Evolutionary conservation across 331 rosid genomes (phyloP).

Genomic region (Arachis monticola): DNA sequence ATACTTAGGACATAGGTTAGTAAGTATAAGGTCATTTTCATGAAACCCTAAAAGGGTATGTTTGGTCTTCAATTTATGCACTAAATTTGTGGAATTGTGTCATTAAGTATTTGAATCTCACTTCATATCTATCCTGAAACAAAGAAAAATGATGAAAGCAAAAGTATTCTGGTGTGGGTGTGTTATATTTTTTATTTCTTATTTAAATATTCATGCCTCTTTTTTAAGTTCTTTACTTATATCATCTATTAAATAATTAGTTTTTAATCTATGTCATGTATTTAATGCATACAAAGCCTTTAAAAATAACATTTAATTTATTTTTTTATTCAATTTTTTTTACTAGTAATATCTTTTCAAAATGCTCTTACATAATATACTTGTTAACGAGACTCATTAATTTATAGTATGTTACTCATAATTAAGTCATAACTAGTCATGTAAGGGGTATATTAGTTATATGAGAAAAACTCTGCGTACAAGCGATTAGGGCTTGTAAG

Average conservation of each 20-base stretch:
- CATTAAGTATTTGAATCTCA: not conserved
- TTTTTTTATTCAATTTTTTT: too few species aligned
- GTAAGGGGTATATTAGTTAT: too few species aligned
- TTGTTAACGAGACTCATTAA: too few species aligned
- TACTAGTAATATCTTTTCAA: too few species aligned
- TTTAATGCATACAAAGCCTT: too few species aligned
- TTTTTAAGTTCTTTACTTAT: not conserved
- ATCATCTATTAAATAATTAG: not conserved
- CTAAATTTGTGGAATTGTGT: not conserved
- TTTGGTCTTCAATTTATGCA: not conserved
- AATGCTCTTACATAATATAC: too few species aligned
- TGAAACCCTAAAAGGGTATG: conserved; percentile 10
- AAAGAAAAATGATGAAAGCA: not conserved
- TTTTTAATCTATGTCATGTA: too few species aligned
- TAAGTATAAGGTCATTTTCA: conserved; percentile 40
- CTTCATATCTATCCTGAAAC: conserved; percentile 9
- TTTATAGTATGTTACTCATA: too few species aligned
- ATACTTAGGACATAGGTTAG: conserved; percentile 21
- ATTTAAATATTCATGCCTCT: not conserved
- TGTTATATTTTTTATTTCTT: not conserved
- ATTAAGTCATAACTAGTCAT: too few species aligned
- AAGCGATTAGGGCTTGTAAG: too few species aligned
- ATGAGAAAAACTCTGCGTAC: too few species aligned
- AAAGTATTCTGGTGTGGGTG: not conserved
- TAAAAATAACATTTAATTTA: too few species aligned